These are phyloP conservation scores for Neurospora sp. DNA, from an alignment of 495 filamentous ascomycete genomes.

Conservation along the genomic window DNA sequence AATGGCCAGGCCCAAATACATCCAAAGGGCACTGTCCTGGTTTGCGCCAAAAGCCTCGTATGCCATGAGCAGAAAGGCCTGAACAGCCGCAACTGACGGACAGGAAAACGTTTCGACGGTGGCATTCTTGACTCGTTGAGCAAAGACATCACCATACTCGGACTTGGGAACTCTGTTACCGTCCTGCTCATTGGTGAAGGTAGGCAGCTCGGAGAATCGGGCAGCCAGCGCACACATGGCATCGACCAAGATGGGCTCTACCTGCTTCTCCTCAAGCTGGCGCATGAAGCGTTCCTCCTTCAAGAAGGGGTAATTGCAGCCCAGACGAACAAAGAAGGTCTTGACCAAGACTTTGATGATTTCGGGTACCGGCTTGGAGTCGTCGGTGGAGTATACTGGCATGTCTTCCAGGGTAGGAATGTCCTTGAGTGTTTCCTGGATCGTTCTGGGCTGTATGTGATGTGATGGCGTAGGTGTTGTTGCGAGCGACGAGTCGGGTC, in stretches of 20 bases:
- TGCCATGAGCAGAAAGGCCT: conserved; percentile 69
- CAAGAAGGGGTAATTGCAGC: conserved; percentile 75
- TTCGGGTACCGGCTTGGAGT: conserved; percentile 54
- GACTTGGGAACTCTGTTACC: conserved; percentile 40
- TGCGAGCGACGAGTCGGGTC: neutral
- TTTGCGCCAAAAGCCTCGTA: conserved; percentile 82
- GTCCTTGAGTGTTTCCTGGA: conserved; percentile 49
- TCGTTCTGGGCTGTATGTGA: conserved; percentile 29
- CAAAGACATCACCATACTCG: conserved; percentile 63
- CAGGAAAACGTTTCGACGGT: conserved; percentile 69
- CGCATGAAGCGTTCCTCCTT: conserved; percentile 57
- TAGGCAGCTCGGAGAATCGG: conserved; percentile 62
- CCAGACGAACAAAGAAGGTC: conserved; percentile 67
- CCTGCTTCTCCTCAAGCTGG: conserved; percentile 62
- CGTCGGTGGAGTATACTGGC: conserved; percentile 68
- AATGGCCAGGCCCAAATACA: conserved; percentile 78
- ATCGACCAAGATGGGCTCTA: conserved; percentile 82
- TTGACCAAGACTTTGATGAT: conserved; percentile 66
- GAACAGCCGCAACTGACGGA: conserved; percentile 67
- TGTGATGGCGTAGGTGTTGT: conserved; percentile 12
- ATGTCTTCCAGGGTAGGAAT: conserved; percentile 58
- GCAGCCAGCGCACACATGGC: conserved; percentile 72
- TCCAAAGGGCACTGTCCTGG: conserved; percentile 81
- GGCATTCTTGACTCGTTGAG: conserved; percentile 62
- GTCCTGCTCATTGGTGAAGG: conserved; percentile 48